phyloP scores from a whole-genome alignment of 371 early-diverging fungal genomes.

The Mortierella sp. region DNA sequence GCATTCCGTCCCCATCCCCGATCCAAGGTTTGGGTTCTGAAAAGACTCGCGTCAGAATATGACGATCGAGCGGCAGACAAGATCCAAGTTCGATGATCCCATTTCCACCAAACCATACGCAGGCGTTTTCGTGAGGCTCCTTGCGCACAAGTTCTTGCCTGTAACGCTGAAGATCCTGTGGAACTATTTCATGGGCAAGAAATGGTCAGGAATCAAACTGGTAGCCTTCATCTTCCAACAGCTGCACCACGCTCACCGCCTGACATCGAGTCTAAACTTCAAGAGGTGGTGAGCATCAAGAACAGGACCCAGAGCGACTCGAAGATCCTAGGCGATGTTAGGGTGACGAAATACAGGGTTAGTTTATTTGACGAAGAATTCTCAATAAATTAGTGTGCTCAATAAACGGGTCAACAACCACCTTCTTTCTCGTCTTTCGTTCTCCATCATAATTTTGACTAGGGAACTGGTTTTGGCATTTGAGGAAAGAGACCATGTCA shows the following conservation, averaged over 20 bases:
- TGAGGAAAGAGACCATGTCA: slow-evolving; percentile 13
- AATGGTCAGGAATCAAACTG: slow-evolving; percentile 12
- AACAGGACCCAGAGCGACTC: slow-evolving; percentile 14
- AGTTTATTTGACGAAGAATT: too few species aligned
- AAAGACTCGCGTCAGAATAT: not conserved
- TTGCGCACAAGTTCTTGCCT: too few species aligned
- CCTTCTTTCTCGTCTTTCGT: too few species aligned
- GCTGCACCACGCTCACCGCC: not conserved
- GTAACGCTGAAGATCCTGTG: too few species aligned
- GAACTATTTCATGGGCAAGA: not conserved
- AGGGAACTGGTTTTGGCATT: slow-evolving; percentile 10
- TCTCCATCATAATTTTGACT: too few species aligned
- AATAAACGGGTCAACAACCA: too few species aligned
- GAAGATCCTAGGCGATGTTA: slow-evolving; percentile 15
- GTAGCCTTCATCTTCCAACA: slow-evolving; percentile 1
- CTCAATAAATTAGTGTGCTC: too few species aligned
- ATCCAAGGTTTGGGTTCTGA: not conserved
- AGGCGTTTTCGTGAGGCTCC: too few species aligned
- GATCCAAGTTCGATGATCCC: not conserved
- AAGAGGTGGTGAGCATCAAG: slow-evolving; percentile 9
- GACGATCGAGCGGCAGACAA: not conserved
- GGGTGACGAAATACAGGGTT: too few species aligned
- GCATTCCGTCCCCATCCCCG: not conserved
- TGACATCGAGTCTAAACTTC: slow-evolving; percentile 12
- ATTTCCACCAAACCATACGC: too few species aligned